phyloP scores from a whole-genome alignment of 768 basidiomycete species.

The Boletellus emodensis region DNA sequence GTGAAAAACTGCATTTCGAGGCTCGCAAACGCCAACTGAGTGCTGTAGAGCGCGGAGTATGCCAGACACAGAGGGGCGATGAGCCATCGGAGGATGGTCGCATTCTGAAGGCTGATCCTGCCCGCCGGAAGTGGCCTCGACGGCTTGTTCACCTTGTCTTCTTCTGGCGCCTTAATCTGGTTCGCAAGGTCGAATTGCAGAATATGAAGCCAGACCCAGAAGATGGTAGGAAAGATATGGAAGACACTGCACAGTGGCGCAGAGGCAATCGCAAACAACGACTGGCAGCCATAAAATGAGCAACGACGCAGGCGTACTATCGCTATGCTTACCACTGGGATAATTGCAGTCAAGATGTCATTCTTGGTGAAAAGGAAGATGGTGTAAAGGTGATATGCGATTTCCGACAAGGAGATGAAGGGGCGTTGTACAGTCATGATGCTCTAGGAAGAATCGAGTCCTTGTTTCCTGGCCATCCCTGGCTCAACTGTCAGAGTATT shows the following conservation, averaged over 20 bases:
- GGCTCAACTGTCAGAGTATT: background rate
- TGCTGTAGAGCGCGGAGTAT: slow-evolving; percentile 33
- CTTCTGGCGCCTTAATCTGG: slow-evolving; percentile 38
- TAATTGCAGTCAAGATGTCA: slow-evolving; percentile 43
- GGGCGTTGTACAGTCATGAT: slow-evolving; percentile 20
- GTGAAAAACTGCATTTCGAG: slow-evolving; percentile 32
- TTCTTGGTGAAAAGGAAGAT: slow-evolving; percentile 43
- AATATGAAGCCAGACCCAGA: slow-evolving; percentile 46
- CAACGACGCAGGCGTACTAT: background rate
- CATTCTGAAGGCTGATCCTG: slow-evolving; percentile 35
- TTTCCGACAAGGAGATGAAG: slow-evolving; percentile 4
- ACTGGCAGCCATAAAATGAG: slow-evolving; percentile 19
- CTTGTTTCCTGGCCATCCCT: background rate
- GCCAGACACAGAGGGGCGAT: slow-evolving; percentile 33
- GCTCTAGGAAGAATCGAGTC: background rate
- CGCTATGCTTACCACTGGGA: slow-evolving; percentile 40
- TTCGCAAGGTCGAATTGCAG: slow-evolving; percentile 45
- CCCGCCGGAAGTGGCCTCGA: slow-evolving; percentile 44
- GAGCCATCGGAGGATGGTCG: slow-evolving; percentile 36
- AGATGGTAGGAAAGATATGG: slow-evolving; percentile 24
- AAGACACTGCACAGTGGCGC: slow-evolving; percentile 27
- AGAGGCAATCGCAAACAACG: slow-evolving; percentile 31
- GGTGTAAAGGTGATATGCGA: slow-evolving; percentile 25
- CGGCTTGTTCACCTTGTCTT: slow-evolving; percentile 44
- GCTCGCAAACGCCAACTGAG: slow-evolving; percentile 31